These are phyloP conservation scores for Zygosaccharomyces pseudorouxii DNA, from an alignment of 805 yeast species.

Conservation along the genomic window DNA sequence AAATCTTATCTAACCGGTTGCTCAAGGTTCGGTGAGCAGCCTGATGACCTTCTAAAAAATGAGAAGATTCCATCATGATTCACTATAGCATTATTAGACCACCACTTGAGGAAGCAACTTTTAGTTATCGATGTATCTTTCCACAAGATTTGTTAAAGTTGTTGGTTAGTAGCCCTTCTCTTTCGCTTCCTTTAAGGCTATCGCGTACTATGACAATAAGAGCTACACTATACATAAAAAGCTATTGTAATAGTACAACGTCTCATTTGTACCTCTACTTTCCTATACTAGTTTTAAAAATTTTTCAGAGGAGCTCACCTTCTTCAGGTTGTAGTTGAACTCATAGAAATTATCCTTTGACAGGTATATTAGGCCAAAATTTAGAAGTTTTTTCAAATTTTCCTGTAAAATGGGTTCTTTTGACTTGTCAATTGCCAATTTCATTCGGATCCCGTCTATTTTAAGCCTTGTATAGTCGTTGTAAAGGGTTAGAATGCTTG, in stretches of 20 bases:
- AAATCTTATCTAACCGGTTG: not conserved
- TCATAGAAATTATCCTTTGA: not conserved
- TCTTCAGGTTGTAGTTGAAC: slow-evolving; percentile 4
- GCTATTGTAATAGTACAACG: not conserved
- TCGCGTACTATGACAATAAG: not conserved
- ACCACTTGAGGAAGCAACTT: not conserved
- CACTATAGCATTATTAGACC: not conserved
- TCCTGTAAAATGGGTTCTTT: not conserved
- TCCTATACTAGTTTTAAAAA: not conserved
- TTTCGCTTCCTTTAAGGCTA: not conserved
- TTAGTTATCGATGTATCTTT: not conserved
- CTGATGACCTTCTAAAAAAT: not conserved
- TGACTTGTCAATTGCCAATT: slow-evolving; percentile 8
- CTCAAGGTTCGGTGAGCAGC: not conserved
- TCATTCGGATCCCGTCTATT: slow-evolving; percentile 3
- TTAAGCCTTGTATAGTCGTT: slow-evolving; percentile 13
- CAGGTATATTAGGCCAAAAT: not conserved
- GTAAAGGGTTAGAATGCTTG: slow-evolving; percentile 18
- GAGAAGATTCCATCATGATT: not conserved
- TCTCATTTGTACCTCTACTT: not conserved
- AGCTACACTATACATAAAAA: not conserved
- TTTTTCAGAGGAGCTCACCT: not conserved
- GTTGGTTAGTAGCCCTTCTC: not conserved
- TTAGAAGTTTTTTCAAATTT: slow-evolving; percentile 7
- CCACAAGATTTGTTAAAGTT: not conserved